These are phyloP conservation scores for Emmonsiellopsis sp. DNA, from an alignment of 2,329 filamentous ascomycete species.

Conservation along the genomic window DNA sequence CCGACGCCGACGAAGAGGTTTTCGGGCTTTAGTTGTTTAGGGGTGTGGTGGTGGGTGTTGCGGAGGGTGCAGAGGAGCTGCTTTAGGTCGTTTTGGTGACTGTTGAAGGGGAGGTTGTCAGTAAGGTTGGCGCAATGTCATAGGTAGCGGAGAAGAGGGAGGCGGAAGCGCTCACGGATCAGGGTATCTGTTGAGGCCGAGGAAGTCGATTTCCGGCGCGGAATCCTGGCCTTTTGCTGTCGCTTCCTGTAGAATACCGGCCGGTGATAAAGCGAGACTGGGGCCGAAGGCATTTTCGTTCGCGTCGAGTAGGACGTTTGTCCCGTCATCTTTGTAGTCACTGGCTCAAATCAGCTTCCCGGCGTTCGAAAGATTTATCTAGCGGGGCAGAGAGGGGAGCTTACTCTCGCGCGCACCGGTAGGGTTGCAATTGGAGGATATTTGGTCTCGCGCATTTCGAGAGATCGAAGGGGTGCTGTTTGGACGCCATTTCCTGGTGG, in stretches of 20 bases:
- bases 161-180: conserved; percentile 51
- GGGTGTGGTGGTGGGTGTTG: conserved; percentile 70
- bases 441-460: conserved; percentile 66
- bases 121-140: background rate
- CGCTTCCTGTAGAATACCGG: conserved; percentile 38
- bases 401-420: conserved; percentile 74
- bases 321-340: conserved; percentile 98
- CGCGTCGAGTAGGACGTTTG: conserved; percentile 89
- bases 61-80: conserved; percentile 76
- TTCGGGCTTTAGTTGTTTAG: conserved; percentile 61
- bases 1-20: conserved; percentile 93
- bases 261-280: conserved; percentile 48
- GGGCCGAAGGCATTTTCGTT: conserved; percentile 97
- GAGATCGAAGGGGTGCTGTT: conserved; percentile 55
- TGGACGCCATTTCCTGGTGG: conserved; percentile 24
- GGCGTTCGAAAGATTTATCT: background rate
- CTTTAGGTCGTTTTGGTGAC: conserved; percentile 79
- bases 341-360: conserved; percentile 39
- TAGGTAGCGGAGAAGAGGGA: conserved; percentile 5
- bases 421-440: conserved; percentile 66
- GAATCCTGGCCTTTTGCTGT: conserved; percentile 27
- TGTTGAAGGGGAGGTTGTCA: conserved; percentile 16
- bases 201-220: conserved; percentile 59
- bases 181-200: conserved; percentile 85
- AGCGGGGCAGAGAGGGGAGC: conserved; percentile 21